Conservation (phyloP, 2,329 filamentous ascomycete species). For the Pseudovirgaria hyperparasitica region DNA sequence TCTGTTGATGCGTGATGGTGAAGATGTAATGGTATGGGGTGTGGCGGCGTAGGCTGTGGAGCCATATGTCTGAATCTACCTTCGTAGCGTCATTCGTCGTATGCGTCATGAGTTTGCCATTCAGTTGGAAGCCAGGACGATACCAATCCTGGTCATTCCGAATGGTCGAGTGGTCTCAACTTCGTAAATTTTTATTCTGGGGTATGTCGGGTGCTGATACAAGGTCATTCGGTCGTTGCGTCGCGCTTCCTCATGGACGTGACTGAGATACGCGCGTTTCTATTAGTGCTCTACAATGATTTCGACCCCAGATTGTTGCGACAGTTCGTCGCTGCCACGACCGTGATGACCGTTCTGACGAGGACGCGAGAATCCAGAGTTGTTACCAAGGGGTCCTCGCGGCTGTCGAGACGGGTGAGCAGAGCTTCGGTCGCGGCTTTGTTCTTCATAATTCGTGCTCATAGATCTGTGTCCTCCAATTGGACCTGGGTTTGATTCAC, state of each 20-base stretch:
- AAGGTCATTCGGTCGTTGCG: constrained; percentile 7
- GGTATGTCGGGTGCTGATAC: constrained; percentile 20
- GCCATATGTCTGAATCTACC: constrained; percentile 17
- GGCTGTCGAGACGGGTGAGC: constrained; percentile 46
- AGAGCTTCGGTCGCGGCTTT: constrained; percentile 35
- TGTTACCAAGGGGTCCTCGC: constrained; percentile 48
- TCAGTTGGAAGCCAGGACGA: constrained; percentile 2
- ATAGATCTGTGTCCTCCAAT: constrained; percentile 54
- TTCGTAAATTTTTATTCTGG: constrained; percentile 10
- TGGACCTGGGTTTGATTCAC: constrained; percentile 41
- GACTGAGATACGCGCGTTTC: constrained; percentile 1
- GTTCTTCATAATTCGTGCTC: constrained; percentile 44
- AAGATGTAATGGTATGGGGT: too few species aligned
- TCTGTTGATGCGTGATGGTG: too few species aligned
- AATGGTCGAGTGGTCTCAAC: neutral
- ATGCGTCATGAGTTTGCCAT: constrained; percentile 10
- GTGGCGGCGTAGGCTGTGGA: too few species aligned
- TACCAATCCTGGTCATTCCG: constrained; percentile 2
- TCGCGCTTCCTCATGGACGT: constrained; percentile 5
- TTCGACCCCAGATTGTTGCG: constrained; percentile 46
- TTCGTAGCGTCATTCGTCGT: constrained; percentile 15
- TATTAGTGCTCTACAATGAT: constrained; percentile 48
- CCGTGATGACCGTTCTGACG: constrained; percentile 50
- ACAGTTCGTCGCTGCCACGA: constrained; percentile 51
- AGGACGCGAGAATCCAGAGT: constrained; percentile 41